Percentiles rank a stretch among this genome's conserved stretches.
phyloP scores from a whole-genome alignment of 169 alveolate species.

The Theileria sp. region DNA sequence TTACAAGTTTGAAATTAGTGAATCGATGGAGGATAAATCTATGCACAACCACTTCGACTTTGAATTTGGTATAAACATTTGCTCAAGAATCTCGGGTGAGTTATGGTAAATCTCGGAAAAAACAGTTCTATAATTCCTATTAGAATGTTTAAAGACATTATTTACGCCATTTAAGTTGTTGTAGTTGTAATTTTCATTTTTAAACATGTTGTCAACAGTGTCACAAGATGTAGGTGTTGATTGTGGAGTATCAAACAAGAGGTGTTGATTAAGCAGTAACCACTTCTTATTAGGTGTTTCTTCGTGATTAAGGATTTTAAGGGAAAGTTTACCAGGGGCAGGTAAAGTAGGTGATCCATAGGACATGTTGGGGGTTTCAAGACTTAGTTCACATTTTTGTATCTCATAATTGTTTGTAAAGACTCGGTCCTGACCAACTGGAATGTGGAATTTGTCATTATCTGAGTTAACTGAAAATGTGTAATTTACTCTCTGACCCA shows the following conservation, averaged over 20 bases:
- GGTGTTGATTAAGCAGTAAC: neutral
- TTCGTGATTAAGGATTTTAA: neutral
- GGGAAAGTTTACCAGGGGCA: neutral
- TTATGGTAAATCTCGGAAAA: conserved; percentile 4
- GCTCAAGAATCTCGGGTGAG: conserved; percentile 48
- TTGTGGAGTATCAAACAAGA: neutral
- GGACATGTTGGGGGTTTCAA: neutral
- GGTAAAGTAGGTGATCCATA: neutral
- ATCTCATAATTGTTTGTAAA: conserved; percentile 1
- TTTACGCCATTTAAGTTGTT: neutral
- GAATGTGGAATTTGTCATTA: neutral
- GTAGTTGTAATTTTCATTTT: neutral
- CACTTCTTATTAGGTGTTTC: conserved; percentile 15
- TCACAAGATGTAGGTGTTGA: neutral
- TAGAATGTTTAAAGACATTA: neutral
- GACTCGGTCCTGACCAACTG: neutral
- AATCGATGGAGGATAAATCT: conserved; percentile 26
- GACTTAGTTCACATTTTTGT: neutral
- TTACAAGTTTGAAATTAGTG: neutral
- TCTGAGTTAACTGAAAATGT: neutral
- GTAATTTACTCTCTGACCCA: conserved; percentile 15
- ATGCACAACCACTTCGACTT: conserved; percentile 60
- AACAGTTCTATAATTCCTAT: neutral
- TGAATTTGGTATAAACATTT: conserved; percentile 40
- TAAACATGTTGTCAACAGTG: neutral